These are phyloP conservation scores for Lachancea nothofagi DNA, from an alignment of 805 yeast genomes.

Conservation along the genomic window DNA sequence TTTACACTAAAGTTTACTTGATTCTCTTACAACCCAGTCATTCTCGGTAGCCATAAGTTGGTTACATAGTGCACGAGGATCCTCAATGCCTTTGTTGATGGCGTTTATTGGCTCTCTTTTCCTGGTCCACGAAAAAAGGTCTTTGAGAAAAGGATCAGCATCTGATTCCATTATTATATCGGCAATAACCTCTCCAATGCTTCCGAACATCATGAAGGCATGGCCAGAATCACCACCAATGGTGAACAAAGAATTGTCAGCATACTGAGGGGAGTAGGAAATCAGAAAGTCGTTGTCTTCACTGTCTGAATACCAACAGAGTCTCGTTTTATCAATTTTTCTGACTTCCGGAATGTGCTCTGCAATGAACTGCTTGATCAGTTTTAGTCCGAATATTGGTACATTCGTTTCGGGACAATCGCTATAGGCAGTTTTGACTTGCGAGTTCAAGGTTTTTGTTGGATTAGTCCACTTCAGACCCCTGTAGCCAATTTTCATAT, in stretches of 20 bases:
- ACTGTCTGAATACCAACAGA: conserved; percentile 37
- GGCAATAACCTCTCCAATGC: conserved; percentile 28
- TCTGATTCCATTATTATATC: conserved; percentile 15
- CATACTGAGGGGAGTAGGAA: conserved; percentile 31
- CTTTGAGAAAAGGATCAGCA: conserved; percentile 16
- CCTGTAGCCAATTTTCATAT: conserved; percentile 30
- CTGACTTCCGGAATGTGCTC: conserved; percentile 27
- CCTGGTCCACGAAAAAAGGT: conserved; percentile 27
- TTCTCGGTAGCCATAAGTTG: conserved; percentile 23
- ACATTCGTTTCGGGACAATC: conserved; percentile 22
- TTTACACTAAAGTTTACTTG: no score
- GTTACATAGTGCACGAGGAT: conserved; percentile 26
- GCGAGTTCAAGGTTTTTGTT: conserved; percentile 17
- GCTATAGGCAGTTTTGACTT: conserved; percentile 25
- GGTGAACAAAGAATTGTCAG: conserved; percentile 28
- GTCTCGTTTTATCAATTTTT: conserved; percentile 21
- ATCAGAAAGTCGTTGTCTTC: conserved; percentile 34
- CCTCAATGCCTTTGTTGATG: conserved; percentile 21
- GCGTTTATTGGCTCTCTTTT: conserved; percentile 22
- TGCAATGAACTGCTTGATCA: conserved; percentile 24
- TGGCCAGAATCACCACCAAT: conserved; percentile 40
- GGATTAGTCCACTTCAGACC: conserved; percentile 33
- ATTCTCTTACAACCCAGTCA: conserved; percentile 20
- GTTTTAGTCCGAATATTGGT: conserved; percentile 27
- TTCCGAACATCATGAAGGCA: conserved; percentile 36